phyloP scores from a whole-genome alignment of 306 rosid species.

The Vigna nakashimae region DNA sequence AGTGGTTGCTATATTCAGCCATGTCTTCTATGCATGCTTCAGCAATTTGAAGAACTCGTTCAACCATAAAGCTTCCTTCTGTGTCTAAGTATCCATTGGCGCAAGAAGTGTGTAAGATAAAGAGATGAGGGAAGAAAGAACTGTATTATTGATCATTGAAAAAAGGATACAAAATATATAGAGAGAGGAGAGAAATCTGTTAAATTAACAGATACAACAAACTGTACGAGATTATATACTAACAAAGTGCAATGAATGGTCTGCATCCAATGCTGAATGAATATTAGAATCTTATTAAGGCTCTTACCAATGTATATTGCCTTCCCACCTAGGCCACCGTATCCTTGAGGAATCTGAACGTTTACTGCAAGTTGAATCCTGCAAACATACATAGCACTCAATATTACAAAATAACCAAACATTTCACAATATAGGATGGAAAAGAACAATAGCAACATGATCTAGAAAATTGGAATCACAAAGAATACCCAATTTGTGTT shows the following conservation, averaged over 20 bases:
- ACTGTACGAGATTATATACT: too few species aligned
- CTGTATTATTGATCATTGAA: too few species aligned
- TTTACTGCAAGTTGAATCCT: constrained; percentile 97
- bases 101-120: background rate
- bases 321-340: constrained; percentile 88
- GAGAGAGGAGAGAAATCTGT: too few species aligned
- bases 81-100: constrained; percentile 66
- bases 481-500: constrained; percentile 90
- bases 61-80: constrained; percentile 97
- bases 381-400: constrained; percentile 40
- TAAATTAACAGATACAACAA: too few species aligned
- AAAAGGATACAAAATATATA: too few species aligned
- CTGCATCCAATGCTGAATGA: constrained; percentile 27
- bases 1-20: constrained; percentile 59
- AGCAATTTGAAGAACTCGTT: constrained; percentile 87
- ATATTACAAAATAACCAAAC: constrained; percentile 27
- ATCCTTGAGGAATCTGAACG: constrained; percentile 84
- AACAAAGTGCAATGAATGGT: constrained; percentile 25
- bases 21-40: constrained; percentile 85
- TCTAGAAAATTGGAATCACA: constrained; percentile 26
- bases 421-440: constrained; percentile 9
- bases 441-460: constrained; percentile 10
- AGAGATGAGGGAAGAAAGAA: too few species aligned
- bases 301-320: constrained; percentile 86
- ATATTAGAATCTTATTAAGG: constrained; percentile 21